A percentile compares a stretch with the other conserved stretches of the same genome.
Conservation (phyloP, 148 eudicot species). For the Salicornia ramosissima region DNA sequence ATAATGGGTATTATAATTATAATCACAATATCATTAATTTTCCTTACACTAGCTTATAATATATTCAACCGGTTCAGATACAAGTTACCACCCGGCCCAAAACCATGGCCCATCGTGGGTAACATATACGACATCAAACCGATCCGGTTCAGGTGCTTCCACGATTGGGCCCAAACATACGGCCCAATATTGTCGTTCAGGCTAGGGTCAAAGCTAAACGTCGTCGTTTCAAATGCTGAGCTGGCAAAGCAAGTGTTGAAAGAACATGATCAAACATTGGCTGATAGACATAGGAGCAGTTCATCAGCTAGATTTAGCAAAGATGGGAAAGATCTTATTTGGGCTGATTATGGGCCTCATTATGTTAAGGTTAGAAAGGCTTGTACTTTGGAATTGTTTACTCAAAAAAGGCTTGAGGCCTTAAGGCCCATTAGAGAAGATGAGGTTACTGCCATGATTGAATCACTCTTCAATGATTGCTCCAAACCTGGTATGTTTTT, state of each 20-base stretch:
- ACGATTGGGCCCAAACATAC: slow-evolving; percentile 65
- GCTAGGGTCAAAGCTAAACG: slow-evolving; percentile 58
- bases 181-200: slow-evolving; percentile 74
- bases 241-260: slow-evolving; percentile 68
- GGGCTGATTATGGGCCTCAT: slow-evolving; percentile 94
- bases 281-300: slow-evolving; percentile 56
- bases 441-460: slow-evolving; percentile 89
- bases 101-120: slow-evolving; percentile 64
- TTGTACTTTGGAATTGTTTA: slow-evolving; percentile 64
- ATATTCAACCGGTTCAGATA: slow-evolving; percentile 41
- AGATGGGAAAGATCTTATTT: slow-evolving; percentile 63
- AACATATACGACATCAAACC: slow-evolving; percentile 74
- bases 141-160: slow-evolving; percentile 55
- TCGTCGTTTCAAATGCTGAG: slow-evolving; percentile 54
- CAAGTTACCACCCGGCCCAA: slow-evolving; percentile 81
- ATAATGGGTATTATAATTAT: slow-evolving; percentile 33
- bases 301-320: slow-evolving; percentile 48
- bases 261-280: slow-evolving; percentile 66
- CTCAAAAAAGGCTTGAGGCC: slow-evolving; percentile 64
- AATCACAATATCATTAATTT: slow-evolving; percentile 21
- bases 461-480: slow-evolving; percentile 49
- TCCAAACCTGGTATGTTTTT: slow-evolving; percentile 39
- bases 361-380: slow-evolving; percentile 82
- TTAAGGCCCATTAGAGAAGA: slow-evolving; percentile 77
- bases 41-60: slow-evolving; percentile 32